Base-by-base conservation (phyloP, 1,139 yeast genomes). In the Yamadazyma kanchanaburiensis region DNA sequence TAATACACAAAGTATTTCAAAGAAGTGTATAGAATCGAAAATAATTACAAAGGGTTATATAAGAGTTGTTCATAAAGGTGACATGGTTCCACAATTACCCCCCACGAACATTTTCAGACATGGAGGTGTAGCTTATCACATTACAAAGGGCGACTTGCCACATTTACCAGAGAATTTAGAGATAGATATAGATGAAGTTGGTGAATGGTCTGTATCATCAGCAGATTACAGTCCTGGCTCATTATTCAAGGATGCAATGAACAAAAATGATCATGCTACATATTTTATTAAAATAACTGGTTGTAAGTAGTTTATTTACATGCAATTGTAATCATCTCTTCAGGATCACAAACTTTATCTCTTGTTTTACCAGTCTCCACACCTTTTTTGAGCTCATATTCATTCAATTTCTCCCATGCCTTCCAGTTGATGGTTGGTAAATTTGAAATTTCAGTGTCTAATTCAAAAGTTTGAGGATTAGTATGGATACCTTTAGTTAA, bases 371-470 rank as follows among this genome's bases (percentile, higher is more conserved):
- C 80, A 2, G 40, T 15, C 19, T 37, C 30, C 8, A 36, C 37
- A 3, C 91, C 96, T 5, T 50, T 47, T 14, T 51, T 45, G 23
- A 63, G 35, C 51, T 88, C 96, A 17, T 53, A 56, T 2, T 51
- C 39, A 43, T 84, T 77, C 12, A 88, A 65, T 30, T 53, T 64
- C 33, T 57, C 47, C 96, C 97, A 91, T 36, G 80, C 81, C 0
- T 60, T 43, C 97, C 97, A 89, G 8, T 61, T 45, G 2, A 82
- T 73, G 12, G 35, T 30, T 5, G 30, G 17, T 10, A 33, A n/a
- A 3, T 22, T 15, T 2, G 26, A 7, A 13, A 38, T 16, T 20
- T 52, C 52, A n/a, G 48, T 35, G 2, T 42, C 32, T 5, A 64
- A 43, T 5, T 57, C 37, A 1, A 37, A 45, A 6, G 26, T 12